A percentile compares a stretch with the other conserved stretches of the same genome.
Evolutionary conservation across 2,329 filamentous ascomycete genomes (phyloP).

Genomic region (Cylindrodendrum hubeiense): DNA sequence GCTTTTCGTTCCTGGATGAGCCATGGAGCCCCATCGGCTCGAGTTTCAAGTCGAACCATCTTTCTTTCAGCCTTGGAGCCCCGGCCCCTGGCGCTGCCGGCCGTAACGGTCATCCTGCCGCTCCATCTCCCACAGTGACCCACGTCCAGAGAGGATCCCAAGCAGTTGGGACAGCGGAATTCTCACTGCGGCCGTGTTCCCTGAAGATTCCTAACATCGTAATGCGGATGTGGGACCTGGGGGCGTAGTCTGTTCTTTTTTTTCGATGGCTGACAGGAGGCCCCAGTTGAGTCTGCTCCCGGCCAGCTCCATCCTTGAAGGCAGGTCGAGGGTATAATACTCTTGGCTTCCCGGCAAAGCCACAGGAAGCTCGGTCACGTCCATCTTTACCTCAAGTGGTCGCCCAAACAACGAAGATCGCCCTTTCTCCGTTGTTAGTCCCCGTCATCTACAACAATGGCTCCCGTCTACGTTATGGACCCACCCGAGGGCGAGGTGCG

Average conservation of each 20-base stretch:
- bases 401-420: conserved; percentile 19
- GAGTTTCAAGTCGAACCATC: conserved; percentile 36
- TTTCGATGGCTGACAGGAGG: conserved; percentile 7
- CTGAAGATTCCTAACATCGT: conserved; percentile 21
- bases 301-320: conserved; percentile 6
- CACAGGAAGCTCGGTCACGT: conserved; percentile 18
- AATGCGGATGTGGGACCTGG: conserved; percentile 23
- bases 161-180: conserved; percentile 3
- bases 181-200: background rate
- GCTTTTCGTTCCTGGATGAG: conserved; percentile 30
- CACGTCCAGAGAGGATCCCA: conserved; percentile 16
- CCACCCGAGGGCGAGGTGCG: conserved; percentile 42
- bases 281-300: conserved; percentile 13
- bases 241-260: conserved; percentile 6
- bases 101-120: conserved; percentile 23
- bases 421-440: background rate
- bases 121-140: background rate
- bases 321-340: conserved; percentile 32
- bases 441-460: conserved; percentile 25
- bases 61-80: conserved; percentile 27
- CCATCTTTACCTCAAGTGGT: conserved; percentile 24
- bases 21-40: conserved; percentile 11
- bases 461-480: conserved; percentile 67
- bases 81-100: conserved; percentile 21
- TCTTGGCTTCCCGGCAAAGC: conserved; percentile 22